Percentiles rank a stretch among this genome's conserved stretches.
Evolutionary conservation across 2,329 filamentous ascomycete species (phyloP).

Genomic region (Ophiostoma fasciatum): DNA sequence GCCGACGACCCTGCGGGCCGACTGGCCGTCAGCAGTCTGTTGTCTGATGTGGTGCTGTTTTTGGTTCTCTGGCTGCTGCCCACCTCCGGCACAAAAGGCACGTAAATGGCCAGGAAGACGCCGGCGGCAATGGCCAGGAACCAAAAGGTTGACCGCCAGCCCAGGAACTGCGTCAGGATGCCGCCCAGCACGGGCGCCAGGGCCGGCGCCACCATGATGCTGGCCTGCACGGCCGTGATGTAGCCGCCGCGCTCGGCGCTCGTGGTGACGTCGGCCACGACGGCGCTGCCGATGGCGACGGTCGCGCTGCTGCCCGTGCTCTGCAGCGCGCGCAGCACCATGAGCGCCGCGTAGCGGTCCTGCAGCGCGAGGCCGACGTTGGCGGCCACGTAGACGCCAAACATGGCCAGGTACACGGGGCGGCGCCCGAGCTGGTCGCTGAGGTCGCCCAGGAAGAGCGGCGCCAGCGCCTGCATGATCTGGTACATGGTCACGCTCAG

Average conservation of each 20-base stretch:
- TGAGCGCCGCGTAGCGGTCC: conserved; percentile 26
- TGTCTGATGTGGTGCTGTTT: neutral
- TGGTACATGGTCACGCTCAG: conserved; percentile 27
- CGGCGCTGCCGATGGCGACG: conserved; percentile 34
- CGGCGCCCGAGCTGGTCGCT: conserved; percentile 33
- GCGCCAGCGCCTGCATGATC: conserved; percentile 38
- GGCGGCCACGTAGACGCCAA: conserved; percentile 29
- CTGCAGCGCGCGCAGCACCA: conserved; percentile 35
- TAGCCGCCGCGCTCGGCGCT: conserved; percentile 40
- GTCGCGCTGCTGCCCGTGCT: conserved; percentile 38
- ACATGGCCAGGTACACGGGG: conserved; percentile 31
- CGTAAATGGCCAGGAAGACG: conserved; percentile 20
- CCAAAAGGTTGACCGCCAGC: conserved; percentile 42
- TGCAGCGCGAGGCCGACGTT: conserved; percentile 31
- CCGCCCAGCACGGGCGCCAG: conserved; percentile 38
- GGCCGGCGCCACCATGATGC: conserved; percentile 25
- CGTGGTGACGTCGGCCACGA: conserved; percentile 34
- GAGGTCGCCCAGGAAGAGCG: conserved; percentile 33
- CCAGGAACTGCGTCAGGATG: conserved; percentile 32
- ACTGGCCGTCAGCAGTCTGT: conserved; percentile 9
- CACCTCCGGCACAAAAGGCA: conserved; percentile 13
- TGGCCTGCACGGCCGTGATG: conserved; percentile 31
- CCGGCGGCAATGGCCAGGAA: conserved; percentile 31
- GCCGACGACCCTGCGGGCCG: conserved; percentile 28
- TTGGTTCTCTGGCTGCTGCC: neutral